phyloP scores from a whole-genome alignment of 139 green algal species.

The Tetradesmus obliquus region DNA sequence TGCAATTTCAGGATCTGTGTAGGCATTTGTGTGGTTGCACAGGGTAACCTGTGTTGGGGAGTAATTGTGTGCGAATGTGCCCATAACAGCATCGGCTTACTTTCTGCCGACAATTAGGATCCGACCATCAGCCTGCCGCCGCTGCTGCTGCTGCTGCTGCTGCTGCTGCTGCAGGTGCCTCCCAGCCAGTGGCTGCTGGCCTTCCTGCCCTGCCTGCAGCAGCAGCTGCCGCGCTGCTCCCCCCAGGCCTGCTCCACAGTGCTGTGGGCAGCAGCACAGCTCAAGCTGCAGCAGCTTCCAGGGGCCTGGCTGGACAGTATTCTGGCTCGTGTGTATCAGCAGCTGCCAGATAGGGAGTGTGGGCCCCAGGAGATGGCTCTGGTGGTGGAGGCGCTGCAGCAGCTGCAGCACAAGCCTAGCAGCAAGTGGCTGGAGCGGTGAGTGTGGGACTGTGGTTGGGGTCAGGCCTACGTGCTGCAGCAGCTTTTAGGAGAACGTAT shows the following conservation, averaged over 20 bases:
- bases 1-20: too few species aligned
- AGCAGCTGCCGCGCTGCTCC: not conserved
- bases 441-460: not conserved
- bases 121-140: not conserved
- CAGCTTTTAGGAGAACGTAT: not conserved
- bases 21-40: too few species aligned
- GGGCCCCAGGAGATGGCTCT: not conserved
- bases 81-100: too few species aligned
- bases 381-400: not conserved
- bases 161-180: not conserved
- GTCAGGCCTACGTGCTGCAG: not conserved
- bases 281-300: not conserved
- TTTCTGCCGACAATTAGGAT: too few species aligned
- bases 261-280: conserved; percentile 24
- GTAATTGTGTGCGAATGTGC: too few species aligned
- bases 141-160: not conserved
- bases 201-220: conserved; percentile 23
- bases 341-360: not conserved
- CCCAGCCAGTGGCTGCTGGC: conserved; percentile 4
- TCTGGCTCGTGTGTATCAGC: not conserved
- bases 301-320: conserved; percentile 25
- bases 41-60: too few species aligned
- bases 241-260: conserved; percentile 25
- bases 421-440: conserved; percentile 34
- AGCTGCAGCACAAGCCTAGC: conserved; percentile 13